phyloP scores from a whole-genome alignment of 2,329 filamentous ascomycete genomes.

The Stachybotrys chartarum region DNA sequence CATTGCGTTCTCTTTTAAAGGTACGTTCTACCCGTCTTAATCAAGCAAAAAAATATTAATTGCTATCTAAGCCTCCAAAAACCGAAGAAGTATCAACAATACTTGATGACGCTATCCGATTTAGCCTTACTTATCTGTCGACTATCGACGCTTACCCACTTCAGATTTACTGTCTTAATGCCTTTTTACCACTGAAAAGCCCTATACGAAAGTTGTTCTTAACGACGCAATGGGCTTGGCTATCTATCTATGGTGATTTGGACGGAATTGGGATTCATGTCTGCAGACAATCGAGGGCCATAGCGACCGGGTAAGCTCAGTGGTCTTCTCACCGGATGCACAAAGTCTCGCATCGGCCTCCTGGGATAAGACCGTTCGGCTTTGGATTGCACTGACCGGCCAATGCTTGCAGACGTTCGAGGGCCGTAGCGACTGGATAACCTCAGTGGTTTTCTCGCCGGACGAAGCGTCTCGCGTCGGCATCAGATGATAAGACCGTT shows the following conservation, averaged over 20 bases:
- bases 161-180: background rate
- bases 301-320: slow-evolving; percentile 2
- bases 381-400: slow-evolving; percentile 9
- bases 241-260: background rate
- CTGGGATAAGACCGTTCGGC: slow-evolving; percentile 5
- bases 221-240: slow-evolving; percentile 7
- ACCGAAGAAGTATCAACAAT: slow-evolving; percentile 7
- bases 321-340: slow-evolving; percentile 10
- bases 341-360: slow-evolving; percentile 6
- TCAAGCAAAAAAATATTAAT: slow-evolving; percentile 6
- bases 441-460: too few relatives aligned
- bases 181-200: background rate
- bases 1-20: too few relatives aligned
- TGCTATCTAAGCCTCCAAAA: slow-evolving; percentile 10
- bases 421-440: too few relatives aligned
- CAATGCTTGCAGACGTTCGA: too few relatives aligned
- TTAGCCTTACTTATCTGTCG: slow-evolving; percentile 1
- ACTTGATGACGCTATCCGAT: slow-evolving; percentile 2
- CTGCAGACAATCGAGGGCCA: slow-evolving; percentile 2
- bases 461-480: too few relatives aligned
- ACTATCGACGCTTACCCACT: background rate
- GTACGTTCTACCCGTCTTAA: background rate
- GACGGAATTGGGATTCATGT: background rate
- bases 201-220: slow-evolving; percentile 1
- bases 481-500: too few relatives aligned